Percentiles rank a stretch among this genome's conserved stretches.
Conservation (phyloP, 2,329 filamentous ascomycete species). For the Colletotrichum agaves region DNA sequence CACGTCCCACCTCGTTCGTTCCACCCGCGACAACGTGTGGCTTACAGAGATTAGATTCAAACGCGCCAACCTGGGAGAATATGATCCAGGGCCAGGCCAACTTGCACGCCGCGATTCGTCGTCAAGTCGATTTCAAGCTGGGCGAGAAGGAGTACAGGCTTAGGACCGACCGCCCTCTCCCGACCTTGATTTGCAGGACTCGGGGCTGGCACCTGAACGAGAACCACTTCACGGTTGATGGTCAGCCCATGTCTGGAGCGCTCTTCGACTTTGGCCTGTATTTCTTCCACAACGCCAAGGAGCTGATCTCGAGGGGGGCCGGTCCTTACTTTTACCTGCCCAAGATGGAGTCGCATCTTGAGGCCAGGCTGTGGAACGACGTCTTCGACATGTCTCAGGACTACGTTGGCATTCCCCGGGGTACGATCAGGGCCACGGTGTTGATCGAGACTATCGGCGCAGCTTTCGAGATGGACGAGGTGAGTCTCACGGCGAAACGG, state of each 20-base stretch:
- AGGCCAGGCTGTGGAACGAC: conserved; percentile 92
- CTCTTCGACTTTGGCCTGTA: conserved; percentile 94
- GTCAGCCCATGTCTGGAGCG: conserved; percentile 84
- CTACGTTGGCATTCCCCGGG: conserved; percentile 81
- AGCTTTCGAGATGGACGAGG: conserved; percentile 93
- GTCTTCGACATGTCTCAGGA: conserved; percentile 91
- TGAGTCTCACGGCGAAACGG: not conserved
- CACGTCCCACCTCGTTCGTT: not conserved
- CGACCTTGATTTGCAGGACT: conserved; percentile 86
- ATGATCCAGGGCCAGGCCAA: conserved; percentile 95
- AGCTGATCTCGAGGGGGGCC: conserved; percentile 78
- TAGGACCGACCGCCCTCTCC: conserved; percentile 79
- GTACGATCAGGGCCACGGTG: conserved; percentile 87
- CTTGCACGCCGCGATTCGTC: conserved; percentile 87
- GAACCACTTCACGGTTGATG: conserved; percentile 91
- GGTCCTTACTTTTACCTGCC: conserved; percentile 93
- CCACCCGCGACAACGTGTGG: rapidly evolving
- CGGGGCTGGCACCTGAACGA: conserved; percentile 93
- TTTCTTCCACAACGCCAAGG: conserved; percentile 92
- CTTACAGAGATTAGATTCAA: conserved; percentile 67
- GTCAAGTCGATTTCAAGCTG: conserved; percentile 89
- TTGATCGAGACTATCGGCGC: conserved; percentile 92
- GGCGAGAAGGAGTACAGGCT: conserved; percentile 92
- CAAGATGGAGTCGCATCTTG: conserved; percentile 92
- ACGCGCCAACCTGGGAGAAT: conserved; percentile 91